A percentile compares a stretch with the other conserved stretches of the same genome.
phyloP scores from a whole-genome alignment of 1,284 basidiomycete species.

The Hemileia vastatrix region DNA sequence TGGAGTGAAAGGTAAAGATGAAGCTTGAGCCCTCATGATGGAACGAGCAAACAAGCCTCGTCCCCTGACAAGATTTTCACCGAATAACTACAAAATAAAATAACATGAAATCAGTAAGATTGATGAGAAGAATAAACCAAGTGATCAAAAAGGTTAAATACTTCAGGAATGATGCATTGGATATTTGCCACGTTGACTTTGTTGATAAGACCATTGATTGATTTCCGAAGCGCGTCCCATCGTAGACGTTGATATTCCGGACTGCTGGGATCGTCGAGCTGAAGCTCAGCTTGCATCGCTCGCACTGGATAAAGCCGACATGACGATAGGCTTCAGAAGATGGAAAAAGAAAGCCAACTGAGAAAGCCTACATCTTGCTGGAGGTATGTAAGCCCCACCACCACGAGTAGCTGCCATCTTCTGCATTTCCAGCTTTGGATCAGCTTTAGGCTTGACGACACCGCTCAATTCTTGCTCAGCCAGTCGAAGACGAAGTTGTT shows the following conservation, averaged over 20 bases:
- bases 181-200: constrained; percentile 74
- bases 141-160: constrained; percentile 14
- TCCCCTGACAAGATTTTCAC: constrained; percentile 82
- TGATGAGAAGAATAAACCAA: background rate
- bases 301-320: constrained; percentile 50
- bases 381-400: constrained; percentile 94
- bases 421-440: constrained; percentile 39
- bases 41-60: constrained; percentile 81
- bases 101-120: constrained; percentile 19
- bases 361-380: constrained; percentile 55
- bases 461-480: constrained; percentile 63
- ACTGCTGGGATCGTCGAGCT: constrained; percentile 65
- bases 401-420: constrained; percentile 51
- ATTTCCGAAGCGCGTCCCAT: constrained; percentile 97
- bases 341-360: background rate
- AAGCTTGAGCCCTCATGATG: constrained; percentile 93
- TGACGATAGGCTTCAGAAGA: background rate
- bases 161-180: constrained; percentile 87
- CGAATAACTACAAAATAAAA: constrained; percentile 52
- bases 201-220: constrained; percentile 98
- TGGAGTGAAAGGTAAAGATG: constrained; percentile 94
- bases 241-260: constrained; percentile 90
- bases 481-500: constrained; percentile 61
- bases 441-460: constrained; percentile 35
- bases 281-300: constrained; percentile 77